Conservation (phyloP, 805 yeast genomes). For the Spathaspora boniae region DNA sequence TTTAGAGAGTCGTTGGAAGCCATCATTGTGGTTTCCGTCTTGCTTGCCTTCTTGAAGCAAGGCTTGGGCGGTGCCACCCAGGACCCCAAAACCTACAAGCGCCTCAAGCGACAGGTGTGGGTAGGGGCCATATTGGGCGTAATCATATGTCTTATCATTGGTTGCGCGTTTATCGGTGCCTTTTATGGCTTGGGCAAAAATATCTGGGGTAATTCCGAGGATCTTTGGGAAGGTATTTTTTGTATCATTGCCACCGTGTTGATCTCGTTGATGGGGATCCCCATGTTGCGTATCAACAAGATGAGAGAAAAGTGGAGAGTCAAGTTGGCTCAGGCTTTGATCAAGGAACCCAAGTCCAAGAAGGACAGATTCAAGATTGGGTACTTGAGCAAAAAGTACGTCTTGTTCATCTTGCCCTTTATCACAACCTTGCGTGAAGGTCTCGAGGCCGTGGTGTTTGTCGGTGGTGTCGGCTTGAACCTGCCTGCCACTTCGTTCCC, state of each 20-base stretch:
- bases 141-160: constrained; percentile 70
- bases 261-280: constrained; percentile 89
- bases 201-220: constrained; percentile 84
- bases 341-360: constrained; percentile 50
- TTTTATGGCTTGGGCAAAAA: constrained; percentile 75
- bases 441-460: constrained; percentile 91
- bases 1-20: constrained; percentile 92
- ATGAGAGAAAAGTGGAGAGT: constrained; percentile 95
- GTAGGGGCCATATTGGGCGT: constrained; percentile 69
- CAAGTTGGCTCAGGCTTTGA: constrained; percentile 78
- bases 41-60: constrained; percentile 84
- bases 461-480: constrained; percentile 87
- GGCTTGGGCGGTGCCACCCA: constrained; percentile 56
- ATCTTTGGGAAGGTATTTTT: constrained; percentile 92
- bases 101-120: constrained; percentile 75
- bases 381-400: constrained; percentile 53
- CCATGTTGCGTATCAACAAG: constrained; percentile 89
- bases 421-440: constrained; percentile 92
- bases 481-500: constrained; percentile 62
- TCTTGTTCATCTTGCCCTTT: constrained; percentile 86
- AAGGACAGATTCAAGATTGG: constrained; percentile 40
- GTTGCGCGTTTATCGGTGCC: constrained; percentile 92
- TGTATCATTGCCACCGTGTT: constrained; percentile 81
- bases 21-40: constrained; percentile 78
- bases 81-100: constrained; percentile 51